These are phyloP conservation scores for Rhodotorula sphaerocarpa DNA, from an alignment of 768 basidiomycete genomes.

Conservation along the genomic window DNA sequence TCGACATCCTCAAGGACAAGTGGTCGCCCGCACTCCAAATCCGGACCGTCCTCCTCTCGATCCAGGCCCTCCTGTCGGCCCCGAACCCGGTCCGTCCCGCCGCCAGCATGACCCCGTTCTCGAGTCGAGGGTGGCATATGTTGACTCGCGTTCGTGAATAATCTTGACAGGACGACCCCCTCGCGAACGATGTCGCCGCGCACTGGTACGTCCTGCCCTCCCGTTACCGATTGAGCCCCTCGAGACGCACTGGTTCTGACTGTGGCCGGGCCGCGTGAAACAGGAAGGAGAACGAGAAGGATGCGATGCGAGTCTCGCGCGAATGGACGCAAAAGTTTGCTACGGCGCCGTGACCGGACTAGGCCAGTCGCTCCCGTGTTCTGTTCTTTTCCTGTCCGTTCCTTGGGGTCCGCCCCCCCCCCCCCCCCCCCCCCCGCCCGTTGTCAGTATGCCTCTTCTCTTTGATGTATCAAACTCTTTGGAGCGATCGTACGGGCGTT, in stretches of 20 bases:
- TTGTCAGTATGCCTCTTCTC: too few species aligned
- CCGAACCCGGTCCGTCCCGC: constrained; percentile 64
- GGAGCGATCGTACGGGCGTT: too few species aligned
- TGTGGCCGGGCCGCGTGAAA: too few species aligned
- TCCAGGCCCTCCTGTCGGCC: constrained; percentile 91
- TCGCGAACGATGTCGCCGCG: constrained; percentile 84
- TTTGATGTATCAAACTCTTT: too few species aligned
- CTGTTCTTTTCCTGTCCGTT: not conserved
- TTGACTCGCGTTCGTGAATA: rapidly evolving
- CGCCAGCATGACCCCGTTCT: not conserved
- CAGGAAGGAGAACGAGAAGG: constrained; percentile 93
- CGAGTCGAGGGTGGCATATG: too few species aligned
- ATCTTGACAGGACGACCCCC: constrained; percentile 59
- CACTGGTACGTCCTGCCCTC: too few species aligned
- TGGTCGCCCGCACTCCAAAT: constrained; percentile 99
- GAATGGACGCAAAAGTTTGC: constrained; percentile 83
- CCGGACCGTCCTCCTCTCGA: constrained; percentile 88
- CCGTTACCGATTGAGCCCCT: too few species aligned
- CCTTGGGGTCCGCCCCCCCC: not conserved
- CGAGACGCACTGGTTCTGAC: too few species aligned
- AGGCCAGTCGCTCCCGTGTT: too few species aligned
- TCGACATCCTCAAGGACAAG: constrained; percentile 99
- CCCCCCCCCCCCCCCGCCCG: too few species aligned
- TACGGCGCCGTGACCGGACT: too few species aligned
- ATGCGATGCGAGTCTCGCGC: constrained; percentile 79